A percentile compares a stretch with the other conserved stretches of the same genome.
phyloP scores from a whole-genome alignment of 495 filamentous ascomycete genomes.

The Evansstolkia leycettana region DNA sequence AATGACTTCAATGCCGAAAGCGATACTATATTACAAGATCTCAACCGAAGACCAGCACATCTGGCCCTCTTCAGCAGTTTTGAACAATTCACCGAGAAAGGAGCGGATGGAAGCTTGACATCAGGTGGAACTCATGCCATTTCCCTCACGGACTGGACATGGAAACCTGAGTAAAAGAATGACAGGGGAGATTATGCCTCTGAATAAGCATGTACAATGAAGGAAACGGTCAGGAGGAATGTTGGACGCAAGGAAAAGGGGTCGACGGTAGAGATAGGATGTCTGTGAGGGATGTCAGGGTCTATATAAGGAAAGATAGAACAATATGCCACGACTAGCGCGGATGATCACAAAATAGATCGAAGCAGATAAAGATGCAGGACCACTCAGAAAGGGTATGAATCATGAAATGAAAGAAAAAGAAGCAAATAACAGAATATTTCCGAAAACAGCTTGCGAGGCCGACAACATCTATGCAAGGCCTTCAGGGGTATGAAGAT shows the following conservation, averaged over 20 bases:
- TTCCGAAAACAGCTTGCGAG: constrained; percentile 25
- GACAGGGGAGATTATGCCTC: constrained; percentile 8
- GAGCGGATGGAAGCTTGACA: constrained; percentile 1
- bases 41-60: constrained; percentile 12
- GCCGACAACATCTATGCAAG: constrained; percentile 29
- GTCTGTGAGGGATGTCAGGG: too few relatives aligned
- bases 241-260: constrained; percentile 18
- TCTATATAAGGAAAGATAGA: constrained; percentile 1
- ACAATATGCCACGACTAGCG: background rate
- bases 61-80: constrained; percentile 9
- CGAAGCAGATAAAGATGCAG: background rate
- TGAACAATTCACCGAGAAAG: constrained; percentile 2
- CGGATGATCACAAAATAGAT: background rate
- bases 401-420: constrained; percentile 10
- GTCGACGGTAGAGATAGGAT: background rate
- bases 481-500: constrained; percentile 32
- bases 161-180: constrained; percentile 5
- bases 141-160: background rate
- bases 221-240: constrained; percentile 6
- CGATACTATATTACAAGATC: constrained; percentile 30
- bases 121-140: too few relatives aligned
- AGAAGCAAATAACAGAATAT: constrained; percentile 11
- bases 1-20: constrained; percentile 5
- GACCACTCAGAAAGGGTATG: constrained; percentile 3
- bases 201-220: constrained; percentile 17